Evolutionary conservation across 148 eudicot genomes (phyloP).

Genomic region (Spergularia bocconei): DNA sequence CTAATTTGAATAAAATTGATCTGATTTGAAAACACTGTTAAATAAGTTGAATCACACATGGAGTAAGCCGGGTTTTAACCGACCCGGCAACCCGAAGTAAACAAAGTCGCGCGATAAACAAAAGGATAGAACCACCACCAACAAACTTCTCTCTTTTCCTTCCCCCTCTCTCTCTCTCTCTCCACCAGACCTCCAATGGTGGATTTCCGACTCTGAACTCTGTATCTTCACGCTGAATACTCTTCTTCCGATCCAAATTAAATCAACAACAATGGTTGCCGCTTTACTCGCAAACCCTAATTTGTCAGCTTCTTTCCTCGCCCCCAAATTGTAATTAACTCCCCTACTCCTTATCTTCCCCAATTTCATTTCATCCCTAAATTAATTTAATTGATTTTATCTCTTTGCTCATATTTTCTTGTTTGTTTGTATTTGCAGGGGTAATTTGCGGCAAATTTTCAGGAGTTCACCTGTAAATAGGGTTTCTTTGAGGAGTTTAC

Average conservation of each 20-base stretch:
- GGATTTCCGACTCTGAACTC: too few species aligned
- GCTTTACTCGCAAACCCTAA: conserved; percentile 51
- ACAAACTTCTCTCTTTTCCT: too few species aligned
- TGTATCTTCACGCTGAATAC: too few species aligned
- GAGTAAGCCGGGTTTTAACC: too few species aligned
- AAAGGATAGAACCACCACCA: too few species aligned
- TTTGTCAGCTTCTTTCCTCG: conserved; percentile 41
- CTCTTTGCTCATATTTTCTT: neutral
- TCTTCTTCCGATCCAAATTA: neutral
- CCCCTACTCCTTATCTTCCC: conserved; percentile 5
- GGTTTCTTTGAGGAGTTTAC: conserved; percentile 33
- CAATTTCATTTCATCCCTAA: neutral
- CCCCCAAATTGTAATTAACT: conserved; percentile 44
- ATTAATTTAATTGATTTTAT: neutral
- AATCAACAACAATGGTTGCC: conserved; percentile 39
- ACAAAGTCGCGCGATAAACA: too few species aligned
- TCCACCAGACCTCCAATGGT: too few species aligned
- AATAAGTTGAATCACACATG: too few species aligned
- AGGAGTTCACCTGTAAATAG: conserved; percentile 25
- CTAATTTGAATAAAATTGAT: too few species aligned
- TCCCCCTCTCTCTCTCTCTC: too few species aligned
- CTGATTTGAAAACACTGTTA: too few species aligned
- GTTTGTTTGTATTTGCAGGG: conserved; percentile 18
- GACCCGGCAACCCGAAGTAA: too few species aligned
- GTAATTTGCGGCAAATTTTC: conserved; percentile 37